Conservation (phyloP, 2,329 filamentous ascomycete species). For the Zopfia rhizophila region DNA sequence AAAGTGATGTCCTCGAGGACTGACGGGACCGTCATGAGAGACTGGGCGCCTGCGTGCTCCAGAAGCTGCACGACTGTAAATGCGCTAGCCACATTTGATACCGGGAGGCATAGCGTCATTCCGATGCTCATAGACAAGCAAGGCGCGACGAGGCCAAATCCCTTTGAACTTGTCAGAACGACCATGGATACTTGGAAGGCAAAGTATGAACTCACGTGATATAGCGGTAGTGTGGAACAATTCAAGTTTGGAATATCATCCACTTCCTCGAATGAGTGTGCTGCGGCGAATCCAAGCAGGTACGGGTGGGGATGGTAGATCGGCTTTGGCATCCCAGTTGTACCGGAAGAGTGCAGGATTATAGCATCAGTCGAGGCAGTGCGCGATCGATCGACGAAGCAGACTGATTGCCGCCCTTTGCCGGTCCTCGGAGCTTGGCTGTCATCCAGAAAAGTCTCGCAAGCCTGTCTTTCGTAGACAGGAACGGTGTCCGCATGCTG, state of each 20-base stretch:
- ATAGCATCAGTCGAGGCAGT: no score
- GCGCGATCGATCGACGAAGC: no score
- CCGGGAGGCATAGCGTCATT: slow-evolving; percentile 41
- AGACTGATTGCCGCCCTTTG: no score
- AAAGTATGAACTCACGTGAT: slow-evolving; percentile 31
- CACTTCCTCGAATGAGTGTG: slow-evolving; percentile 5
- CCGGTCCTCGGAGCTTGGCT: no score
- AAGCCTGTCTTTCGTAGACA: no score
- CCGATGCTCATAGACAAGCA: slow-evolving; percentile 43
- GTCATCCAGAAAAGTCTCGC: no score
- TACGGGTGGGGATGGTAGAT: slow-evolving; percentile 65
- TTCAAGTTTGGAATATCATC: slow-evolving; percentile 22
- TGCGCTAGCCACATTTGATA: no score
- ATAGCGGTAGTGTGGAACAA: slow-evolving; percentile 49
- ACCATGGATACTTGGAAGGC: background rate
- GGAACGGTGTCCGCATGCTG: no score
- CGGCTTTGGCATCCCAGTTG: slow-evolving; percentile 69
- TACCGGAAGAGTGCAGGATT: slow-evolving; percentile 63
- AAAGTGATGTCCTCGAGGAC: slow-evolving; percentile 48
- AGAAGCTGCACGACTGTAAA: no score
- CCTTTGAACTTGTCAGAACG: background rate
- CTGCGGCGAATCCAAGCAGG: slow-evolving; percentile 7
- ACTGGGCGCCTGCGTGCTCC: slow-evolving; percentile 25
- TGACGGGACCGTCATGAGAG: slow-evolving; percentile 49
- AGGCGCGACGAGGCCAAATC: slow-evolving; percentile 46